Percentiles rank a stretch among this genome's conserved stretches.
Evolutionary conservation across 768 basidiomycete genomes (phyloP).

Genomic region (Tylopilus intermedius): DNA sequence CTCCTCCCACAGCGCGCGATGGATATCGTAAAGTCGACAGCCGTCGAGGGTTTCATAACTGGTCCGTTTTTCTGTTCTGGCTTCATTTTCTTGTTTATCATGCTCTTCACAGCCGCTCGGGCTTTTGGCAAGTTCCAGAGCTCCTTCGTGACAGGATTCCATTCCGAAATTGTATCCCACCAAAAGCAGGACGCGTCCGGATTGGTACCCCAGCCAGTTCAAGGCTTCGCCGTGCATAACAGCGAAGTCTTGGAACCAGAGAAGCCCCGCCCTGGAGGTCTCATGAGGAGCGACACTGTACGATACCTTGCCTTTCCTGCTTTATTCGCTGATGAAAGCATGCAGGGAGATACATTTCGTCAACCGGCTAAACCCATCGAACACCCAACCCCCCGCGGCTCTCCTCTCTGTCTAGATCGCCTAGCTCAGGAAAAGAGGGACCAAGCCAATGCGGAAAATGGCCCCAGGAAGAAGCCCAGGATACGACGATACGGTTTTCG

Average conservation of each 20-base stretch:
- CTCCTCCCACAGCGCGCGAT: neutral
- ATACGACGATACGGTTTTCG: conserved; percentile 71
- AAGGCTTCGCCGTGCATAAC: conserved; percentile 73
- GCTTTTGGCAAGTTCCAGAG: conserved; percentile 82
- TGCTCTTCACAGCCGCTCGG: conserved; percentile 46
- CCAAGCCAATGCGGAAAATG: conserved; percentile 42
- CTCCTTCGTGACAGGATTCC: conserved; percentile 71
- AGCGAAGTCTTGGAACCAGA: conserved; percentile 84
- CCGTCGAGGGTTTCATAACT: neutral
- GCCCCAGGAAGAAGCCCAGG: conserved; percentile 58
- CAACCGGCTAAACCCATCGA: conserved; percentile 68
- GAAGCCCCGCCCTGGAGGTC: conserved; percentile 68
- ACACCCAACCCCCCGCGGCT: conserved; percentile 73
- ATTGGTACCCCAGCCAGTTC: conserved; percentile 45
- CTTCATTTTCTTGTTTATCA: neutral
- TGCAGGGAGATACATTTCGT: conserved; percentile 75
- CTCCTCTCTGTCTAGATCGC: conserved; percentile 81
- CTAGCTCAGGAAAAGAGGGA: conserved; percentile 86
- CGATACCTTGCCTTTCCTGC: conserved; percentile 13
- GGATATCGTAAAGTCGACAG: neutral
- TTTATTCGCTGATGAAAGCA: conserved; percentile 1
- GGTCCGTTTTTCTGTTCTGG: neutral
- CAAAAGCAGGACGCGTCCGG: conserved; percentile 52
- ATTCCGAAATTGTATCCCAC: conserved; percentile 74
- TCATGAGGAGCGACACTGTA: conserved; percentile 65